Percentiles rank a stretch among this genome's conserved stretches.
Conservation (phyloP, 371 early-diverging fungal genomes). For the Coemansia sp. region DNA sequence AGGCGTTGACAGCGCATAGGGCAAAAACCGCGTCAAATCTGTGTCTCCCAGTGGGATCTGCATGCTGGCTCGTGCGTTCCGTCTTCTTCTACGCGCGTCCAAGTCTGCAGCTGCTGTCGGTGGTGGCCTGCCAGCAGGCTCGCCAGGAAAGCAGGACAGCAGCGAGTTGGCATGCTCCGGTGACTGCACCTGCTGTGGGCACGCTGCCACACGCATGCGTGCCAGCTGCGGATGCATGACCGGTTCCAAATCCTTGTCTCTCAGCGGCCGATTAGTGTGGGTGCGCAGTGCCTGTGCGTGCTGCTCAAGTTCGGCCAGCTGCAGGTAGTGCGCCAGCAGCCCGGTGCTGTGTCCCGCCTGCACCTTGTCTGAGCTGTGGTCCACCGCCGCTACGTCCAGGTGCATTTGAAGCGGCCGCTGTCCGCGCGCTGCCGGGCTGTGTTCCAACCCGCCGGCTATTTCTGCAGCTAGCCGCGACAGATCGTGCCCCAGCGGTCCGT, state of each 20-base stretch:
- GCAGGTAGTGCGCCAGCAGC: conserved; percentile 25
- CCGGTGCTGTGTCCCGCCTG: neutral
- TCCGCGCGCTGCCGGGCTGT: neutral
- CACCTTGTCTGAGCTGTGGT: conserved; percentile 10
- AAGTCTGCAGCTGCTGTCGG: neutral
- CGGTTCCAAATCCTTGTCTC: neutral
- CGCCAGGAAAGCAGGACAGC: neutral
- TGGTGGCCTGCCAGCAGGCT: neutral
- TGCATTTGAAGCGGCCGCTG: conserved; percentile 27
- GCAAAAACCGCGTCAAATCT: conserved; percentile 28
- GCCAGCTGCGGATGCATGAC: neutral
- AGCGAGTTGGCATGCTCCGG: neutral
- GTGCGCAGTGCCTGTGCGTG: conserved; percentile 2
- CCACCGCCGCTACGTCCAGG: conserved; percentile 24
- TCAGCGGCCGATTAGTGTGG: neutral
- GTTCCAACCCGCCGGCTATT: neutral
- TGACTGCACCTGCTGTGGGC: neutral
- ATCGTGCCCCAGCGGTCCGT: conserved; percentile 2
- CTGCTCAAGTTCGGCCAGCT: conserved; percentile 23
- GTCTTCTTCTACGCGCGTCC: neutral
- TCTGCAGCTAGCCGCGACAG: neutral
- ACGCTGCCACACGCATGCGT: neutral
- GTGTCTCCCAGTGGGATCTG: conserved; percentile 7
- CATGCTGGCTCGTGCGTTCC: neutral
- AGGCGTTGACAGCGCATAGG: conserved; percentile 26